Percentiles rank a stretch among this genome's conserved stretches.
Evolutionary conservation across 2,329 filamentous ascomycete species (phyloP).

Genomic region (Sclerotiophoma versabilis): DNA sequence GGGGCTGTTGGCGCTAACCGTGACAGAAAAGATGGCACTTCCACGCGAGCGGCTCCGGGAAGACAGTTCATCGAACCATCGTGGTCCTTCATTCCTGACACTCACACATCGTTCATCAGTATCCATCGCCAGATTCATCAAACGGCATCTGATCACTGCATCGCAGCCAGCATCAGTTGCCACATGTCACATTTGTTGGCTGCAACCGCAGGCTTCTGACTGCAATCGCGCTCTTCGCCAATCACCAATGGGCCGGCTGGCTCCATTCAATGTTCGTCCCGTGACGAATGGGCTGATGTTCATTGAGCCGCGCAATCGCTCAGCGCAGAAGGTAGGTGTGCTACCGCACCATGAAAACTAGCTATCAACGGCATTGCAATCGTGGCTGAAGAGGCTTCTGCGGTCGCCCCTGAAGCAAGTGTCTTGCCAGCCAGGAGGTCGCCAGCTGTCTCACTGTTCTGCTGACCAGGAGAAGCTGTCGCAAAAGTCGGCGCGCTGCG

Average conservation of each 20-base stretch:
- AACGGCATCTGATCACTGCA: neutral
- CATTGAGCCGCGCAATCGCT: conserved; percentile 4
- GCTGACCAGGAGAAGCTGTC: neutral
- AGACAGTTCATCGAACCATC: conserved; percentile 14
- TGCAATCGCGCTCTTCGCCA: conserved; percentile 10
- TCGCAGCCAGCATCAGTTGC: neutral
- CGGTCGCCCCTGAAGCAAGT: neutral
- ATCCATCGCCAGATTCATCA: conserved; percentile 7
- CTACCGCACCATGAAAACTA: neutral
- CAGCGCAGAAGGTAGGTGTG: conserved; percentile 2
- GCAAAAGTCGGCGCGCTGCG: conserved; percentile 16
- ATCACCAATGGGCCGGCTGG: conserved; percentile 11
- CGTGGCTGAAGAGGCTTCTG: neutral
- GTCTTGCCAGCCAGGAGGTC: neutral
- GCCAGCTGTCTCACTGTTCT: conserved; percentile 2
- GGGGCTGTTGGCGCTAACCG: conserved; percentile 11
- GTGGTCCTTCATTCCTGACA: conserved; percentile 12
- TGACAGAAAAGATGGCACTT: conserved; percentile 9
- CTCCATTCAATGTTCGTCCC: conserved; percentile 10
- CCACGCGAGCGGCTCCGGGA: conserved; percentile 6
- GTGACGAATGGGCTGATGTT: conserved; percentile 18
- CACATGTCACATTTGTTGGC: conserved; percentile 2
- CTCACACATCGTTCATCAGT: conserved; percentile 14
- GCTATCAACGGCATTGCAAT: neutral
- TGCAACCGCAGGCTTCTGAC: neutral